Percentiles rank a stretch among this genome's conserved stretches.
These are phyloP conservation scores for Geotrichum phurueaensis DNA, from an alignment of 1,139 yeast genomes.

Conservation along the genomic window DNA sequence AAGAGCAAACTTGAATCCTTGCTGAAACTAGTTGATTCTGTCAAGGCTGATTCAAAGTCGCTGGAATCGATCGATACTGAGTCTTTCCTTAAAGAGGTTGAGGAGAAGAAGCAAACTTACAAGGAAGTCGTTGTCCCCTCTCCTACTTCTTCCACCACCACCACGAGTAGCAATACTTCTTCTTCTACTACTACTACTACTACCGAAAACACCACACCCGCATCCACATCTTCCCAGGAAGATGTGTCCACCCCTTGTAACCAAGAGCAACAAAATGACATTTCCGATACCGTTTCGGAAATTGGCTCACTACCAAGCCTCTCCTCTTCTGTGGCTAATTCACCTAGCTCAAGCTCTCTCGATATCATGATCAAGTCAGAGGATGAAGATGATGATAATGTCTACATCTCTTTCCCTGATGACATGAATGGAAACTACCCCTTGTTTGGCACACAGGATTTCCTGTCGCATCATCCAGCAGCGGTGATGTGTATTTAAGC, in stretches of 20 bases:
- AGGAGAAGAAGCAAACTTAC: constrained; percentile 1
- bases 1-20: constrained; percentile 29
- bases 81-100: constrained; percentile 1
- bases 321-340: constrained; percentile 27
- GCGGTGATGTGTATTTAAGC: constrained; percentile 34
- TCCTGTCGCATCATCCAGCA: constrained; percentile 43
- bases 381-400: constrained; percentile 13
- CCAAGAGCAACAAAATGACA: not conserved
- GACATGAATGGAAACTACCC: constrained; percentile 14
- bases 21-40: constrained; percentile 28
- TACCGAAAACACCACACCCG: not conserved
- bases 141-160: not conserved
- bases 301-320: constrained; percentile 26
- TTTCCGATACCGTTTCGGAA: constrained; percentile 13
- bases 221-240: constrained; percentile 10
- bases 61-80: constrained; percentile 28
- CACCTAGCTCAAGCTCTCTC: constrained; percentile 22
- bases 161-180: not conserved
- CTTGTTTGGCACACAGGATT: constrained; percentile 19
- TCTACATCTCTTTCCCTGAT: constrained; percentile 10
- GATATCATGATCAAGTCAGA: constrained; percentile 16
- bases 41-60: constrained; percentile 21
- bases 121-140: not conserved
- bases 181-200: not conserved
- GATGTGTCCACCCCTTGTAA: not conserved